These are phyloP conservation scores for Suillus plorans DNA, from an alignment of 768 basidiomycete genomes.

Conservation along the genomic window DNA sequence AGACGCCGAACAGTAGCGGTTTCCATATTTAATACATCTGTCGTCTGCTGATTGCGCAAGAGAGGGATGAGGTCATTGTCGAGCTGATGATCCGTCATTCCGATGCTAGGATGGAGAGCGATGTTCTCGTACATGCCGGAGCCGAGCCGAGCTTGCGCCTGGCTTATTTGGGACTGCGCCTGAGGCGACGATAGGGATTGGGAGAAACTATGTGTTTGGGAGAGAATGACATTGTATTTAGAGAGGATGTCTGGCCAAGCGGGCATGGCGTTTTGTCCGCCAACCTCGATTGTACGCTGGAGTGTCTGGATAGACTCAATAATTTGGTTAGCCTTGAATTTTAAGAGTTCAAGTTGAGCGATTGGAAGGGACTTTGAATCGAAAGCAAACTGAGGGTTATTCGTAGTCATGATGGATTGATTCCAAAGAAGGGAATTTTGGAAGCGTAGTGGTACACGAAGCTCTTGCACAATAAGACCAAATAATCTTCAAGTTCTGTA, in stretches of 20 bases:
- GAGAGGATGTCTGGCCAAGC: constrained; percentile 85
- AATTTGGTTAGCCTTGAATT: constrained; percentile 76
- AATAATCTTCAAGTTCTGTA: not conserved
- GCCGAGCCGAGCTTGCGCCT: constrained; percentile 11
- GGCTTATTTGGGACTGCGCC: constrained; percentile 19
- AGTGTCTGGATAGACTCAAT: constrained; percentile 72
- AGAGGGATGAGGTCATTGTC: constrained; percentile 75
- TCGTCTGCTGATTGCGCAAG: constrained; percentile 77
- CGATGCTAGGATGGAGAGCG: constrained; percentile 60
- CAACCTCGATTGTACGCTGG: constrained; percentile 61
- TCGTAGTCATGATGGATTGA: constrained; percentile 7
- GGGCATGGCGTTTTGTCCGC: constrained; percentile 60
- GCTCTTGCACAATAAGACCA: constrained; percentile 6
- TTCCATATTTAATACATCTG: constrained; percentile 70
- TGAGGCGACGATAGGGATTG: constrained; percentile 50
- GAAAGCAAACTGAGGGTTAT: constrained; percentile 18
- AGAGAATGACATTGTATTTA: constrained; percentile 83
- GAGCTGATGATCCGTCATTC: constrained; percentile 63
- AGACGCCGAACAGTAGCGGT: constrained; percentile 71
- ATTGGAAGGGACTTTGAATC: constrained; percentile 49
- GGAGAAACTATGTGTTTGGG: constrained; percentile 79
- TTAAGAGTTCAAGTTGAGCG: constrained; percentile 72
- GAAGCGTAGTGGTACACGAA: constrained; percentile 1
- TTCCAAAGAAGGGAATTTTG: constrained; percentile 3
- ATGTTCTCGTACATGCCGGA: constrained; percentile 57